Evolutionary conservation across 768 basidiomycete species (phyloP).

Genomic region (Trametes elegans): DNA sequence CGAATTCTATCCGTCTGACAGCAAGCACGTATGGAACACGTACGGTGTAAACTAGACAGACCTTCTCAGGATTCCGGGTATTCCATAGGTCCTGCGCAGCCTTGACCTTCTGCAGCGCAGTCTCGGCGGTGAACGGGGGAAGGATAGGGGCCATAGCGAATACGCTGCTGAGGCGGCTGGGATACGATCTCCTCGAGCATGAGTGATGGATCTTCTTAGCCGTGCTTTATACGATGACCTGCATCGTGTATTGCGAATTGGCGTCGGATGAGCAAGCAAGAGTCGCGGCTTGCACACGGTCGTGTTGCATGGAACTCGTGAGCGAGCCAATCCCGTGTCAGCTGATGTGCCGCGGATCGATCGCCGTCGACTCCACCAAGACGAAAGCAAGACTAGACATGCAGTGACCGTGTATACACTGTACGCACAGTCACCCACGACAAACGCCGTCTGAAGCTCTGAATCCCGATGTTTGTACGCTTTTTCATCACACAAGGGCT

Average conservation of each 20-base stretch:
- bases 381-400: too few relatives aligned
- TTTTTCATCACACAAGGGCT: too few relatives aligned
- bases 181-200: neutral
- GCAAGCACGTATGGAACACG: neutral
- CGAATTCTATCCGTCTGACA: too few relatives aligned
- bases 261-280: neutral
- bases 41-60: constrained; percentile 49
- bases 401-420: too few relatives aligned
- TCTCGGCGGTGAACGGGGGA: constrained; percentile 34
- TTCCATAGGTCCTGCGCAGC: constrained; percentile 53
- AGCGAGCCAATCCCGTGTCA: too few relatives aligned
- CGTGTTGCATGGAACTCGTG: too few relatives aligned
- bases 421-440: too few relatives aligned
- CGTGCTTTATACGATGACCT: neutral
- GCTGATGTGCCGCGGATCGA: too few relatives aligned
- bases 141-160: constrained; percentile 7
- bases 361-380: too few relatives aligned
- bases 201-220: neutral
- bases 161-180: neutral
- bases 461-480: too few relatives aligned
- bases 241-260: neutral
- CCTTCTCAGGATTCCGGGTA: constrained; percentile 34
- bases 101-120: constrained; percentile 45
- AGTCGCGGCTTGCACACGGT: neutral
- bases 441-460: too few relatives aligned